These are phyloP conservation scores for Podaxis sp. DNA, from an alignment of 768 basidiomycete genomes.

Conservation along the genomic window DNA sequence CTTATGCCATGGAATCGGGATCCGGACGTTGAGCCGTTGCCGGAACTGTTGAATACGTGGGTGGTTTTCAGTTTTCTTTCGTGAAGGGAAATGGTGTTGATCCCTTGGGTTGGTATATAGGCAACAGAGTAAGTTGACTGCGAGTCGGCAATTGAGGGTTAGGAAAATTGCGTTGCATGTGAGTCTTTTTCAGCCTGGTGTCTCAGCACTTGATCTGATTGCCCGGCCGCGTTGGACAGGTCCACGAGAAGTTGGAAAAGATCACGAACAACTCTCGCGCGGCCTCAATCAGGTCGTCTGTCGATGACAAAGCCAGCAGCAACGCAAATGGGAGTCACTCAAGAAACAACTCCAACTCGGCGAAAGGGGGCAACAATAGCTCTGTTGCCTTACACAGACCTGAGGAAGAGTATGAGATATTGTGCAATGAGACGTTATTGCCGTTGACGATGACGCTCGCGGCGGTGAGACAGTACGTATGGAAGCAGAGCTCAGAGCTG, in stretches of 20 bases:
- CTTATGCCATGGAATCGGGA: slow-evolving; percentile 76
- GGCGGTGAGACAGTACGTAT: slow-evolving; percentile 86
- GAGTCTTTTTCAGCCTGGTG: slow-evolving; percentile 22
- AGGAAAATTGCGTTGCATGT: slow-evolving; percentile 85
- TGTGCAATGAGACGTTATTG: slow-evolving; percentile 83
- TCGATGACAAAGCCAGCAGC: slow-evolving; percentile 28
- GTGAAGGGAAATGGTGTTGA: slow-evolving; percentile 8
- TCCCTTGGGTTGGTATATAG: slow-evolving; percentile 27
- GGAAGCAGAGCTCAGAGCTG: slow-evolving; percentile 74
- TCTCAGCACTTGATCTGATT: not conserved
- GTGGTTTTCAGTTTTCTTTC: slow-evolving; percentile 27
- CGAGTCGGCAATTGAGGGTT: slow-evolving; percentile 81
- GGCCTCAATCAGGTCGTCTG: slow-evolving; percentile 34
- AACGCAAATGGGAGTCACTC: slow-evolving; percentile 21
- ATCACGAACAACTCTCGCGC: slow-evolving; percentile 33
- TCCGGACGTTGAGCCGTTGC: slow-evolving; percentile 57
- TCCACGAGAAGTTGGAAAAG: slow-evolving; percentile 80
- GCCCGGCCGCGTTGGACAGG: slow-evolving; percentile 36
- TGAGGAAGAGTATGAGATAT: slow-evolving; percentile 81
- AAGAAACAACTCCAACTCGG: not conserved
- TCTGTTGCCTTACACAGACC: slow-evolving; percentile 17
- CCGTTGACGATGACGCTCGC: slow-evolving; percentile 89
- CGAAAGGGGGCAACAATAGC: not conserved
- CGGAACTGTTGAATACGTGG: slow-evolving; percentile 84
- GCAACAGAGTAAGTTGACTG: slow-evolving; percentile 83